Evolutionary conservation across 2,329 filamentous ascomycete species (phyloP), one percentile per base, ranked within the genome.

Genomic region (Aspergillus piperis): DNA sequence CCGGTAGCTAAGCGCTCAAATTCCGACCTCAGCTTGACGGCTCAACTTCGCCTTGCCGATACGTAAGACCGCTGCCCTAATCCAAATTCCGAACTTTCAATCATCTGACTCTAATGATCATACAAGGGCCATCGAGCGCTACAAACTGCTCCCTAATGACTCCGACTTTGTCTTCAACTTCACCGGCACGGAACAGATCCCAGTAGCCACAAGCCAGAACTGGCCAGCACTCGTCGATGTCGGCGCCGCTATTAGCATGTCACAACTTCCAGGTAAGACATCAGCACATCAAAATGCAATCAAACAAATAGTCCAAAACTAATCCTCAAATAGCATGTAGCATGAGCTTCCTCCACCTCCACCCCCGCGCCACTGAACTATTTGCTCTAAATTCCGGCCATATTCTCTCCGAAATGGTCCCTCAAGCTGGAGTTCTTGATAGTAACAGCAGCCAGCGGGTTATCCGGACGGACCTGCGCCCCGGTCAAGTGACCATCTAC

Each of bases 271-370:
- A 41, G 66, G 66, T 68, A 66, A n/a, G 39, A 42, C 25, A 27
- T 27, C 7, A 27, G 25, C 8, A 27, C 25, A 27, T 27, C 6
- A 2, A 3, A 17, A 17, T 1, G 8, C 15, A 36, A 36, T 19
- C 13, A 5, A 17, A 6, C 15, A 3, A 42, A 11, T 2, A 25
- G 7, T 5, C 5, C 38, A 8, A 30, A 7, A 36, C 59, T 64
- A 49, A 63, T 27, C 11, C 11, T 5, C 8, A 25, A 17, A 30
- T 21, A 70, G 68, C 59, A 30, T 70, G 68, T 58, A 65, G 67
- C 60, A 70, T 70, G 67, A 52, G 21, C 60, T 70, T 67, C 53
- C 56, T 70, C 13, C 68, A 70, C 30, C 64, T 70, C 1, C 68
- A 70, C 57, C 67, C 68, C 3, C 64, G 68, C 27, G 68, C 67